Percentiles rank a stretch among this genome's conserved stretches.
Evolutionary conservation across 495 filamentous ascomycete genomes (phyloP).

Genomic region (Halenospora varia): DNA sequence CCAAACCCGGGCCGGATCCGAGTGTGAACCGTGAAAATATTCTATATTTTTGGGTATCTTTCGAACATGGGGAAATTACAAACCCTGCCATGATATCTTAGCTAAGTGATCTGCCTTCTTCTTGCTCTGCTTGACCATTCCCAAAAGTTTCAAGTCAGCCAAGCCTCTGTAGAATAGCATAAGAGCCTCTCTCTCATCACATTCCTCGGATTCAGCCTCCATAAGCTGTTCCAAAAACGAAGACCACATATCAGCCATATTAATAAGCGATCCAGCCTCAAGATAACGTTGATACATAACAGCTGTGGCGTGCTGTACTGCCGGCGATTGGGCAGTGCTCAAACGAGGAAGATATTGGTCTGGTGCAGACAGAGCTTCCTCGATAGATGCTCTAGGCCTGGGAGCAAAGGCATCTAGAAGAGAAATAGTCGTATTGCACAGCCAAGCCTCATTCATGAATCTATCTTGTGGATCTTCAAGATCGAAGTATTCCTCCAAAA

Average conservation of each 20-base stretch:
- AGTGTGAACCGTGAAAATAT: background rate
- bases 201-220: conserved; percentile 50
- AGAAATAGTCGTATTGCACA: conserved; percentile 78
- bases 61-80: conserved; percentile 17
- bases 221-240: conserved; percentile 77
- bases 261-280: conserved; percentile 83
- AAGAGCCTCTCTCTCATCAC: conserved; percentile 51
- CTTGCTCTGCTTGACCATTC: conserved; percentile 81
- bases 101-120: conserved; percentile 90
- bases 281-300: conserved; percentile 89
- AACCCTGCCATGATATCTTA: conserved; percentile 50
- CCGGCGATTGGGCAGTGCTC: conserved; percentile 19
- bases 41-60: no score
- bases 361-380: conserved; percentile 73
- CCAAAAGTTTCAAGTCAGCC: conserved; percentile 79
- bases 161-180: conserved; percentile 76
- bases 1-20: background rate
- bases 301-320: conserved; percentile 47
- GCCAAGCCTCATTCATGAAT: conserved; percentile 74
- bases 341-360: conserved; percentile 70
- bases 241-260: conserved; percentile 84
- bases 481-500: conserved; percentile 53
- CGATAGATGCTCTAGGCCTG: conserved; percentile 70
- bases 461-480: conserved; percentile 55
- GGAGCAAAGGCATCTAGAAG: conserved; percentile 81